Conservation (phyloP, 192 early-diverging fungal genomes). For the Coemansia sp. region DNA sequence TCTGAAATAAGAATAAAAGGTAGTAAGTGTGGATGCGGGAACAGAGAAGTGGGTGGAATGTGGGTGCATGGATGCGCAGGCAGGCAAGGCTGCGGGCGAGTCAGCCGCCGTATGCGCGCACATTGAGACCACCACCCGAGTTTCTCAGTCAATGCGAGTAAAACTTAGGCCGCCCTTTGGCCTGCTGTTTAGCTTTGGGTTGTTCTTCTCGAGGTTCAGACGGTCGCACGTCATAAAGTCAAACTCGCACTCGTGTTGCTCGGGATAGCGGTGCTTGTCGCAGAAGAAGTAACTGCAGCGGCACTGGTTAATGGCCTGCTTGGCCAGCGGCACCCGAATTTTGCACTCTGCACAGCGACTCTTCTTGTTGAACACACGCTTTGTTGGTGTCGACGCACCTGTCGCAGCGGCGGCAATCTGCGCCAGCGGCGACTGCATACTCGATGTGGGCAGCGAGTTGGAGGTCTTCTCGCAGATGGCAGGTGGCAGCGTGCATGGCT, state of each 20-base stretch:
- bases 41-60: not conserved
- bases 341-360: slow-evolving; percentile 69
- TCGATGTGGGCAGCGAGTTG: slow-evolving; percentile 28
- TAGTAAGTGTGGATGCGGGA: slow-evolving; percentile 4
- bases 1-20: slow-evolving; percentile 2
- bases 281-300: slow-evolving; percentile 76
- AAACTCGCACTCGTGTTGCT: slow-evolving; percentile 78
- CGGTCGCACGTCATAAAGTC: slow-evolving; percentile 73
- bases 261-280: slow-evolving; percentile 68
- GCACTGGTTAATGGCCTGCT: slow-evolving; percentile 77
- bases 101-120: too few relatives aligned
- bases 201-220: slow-evolving; percentile 68
- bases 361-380: slow-evolving; percentile 65
- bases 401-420: slow-evolving; percentile 29
- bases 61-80: not conserved
- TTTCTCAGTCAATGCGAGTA: slow-evolving; percentile 58
- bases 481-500: slow-evolving; percentile 2
- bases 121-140: too few relatives aligned
- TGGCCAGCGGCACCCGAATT: slow-evolving; percentile 72
- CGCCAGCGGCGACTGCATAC: slow-evolving; percentile 33
- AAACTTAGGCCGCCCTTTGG: slow-evolving; percentile 78
- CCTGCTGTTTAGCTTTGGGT: slow-evolving; percentile 71
- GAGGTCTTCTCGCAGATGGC: slow-evolving; percentile 11
- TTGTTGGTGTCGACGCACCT: slow-evolving; percentile 41
- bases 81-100: too few relatives aligned